Evolutionary conservation across 169 alveolate genomes (phyloP), one percentile per base, ranked within the genome.

Genomic region (Gregarina niphandrodes): DNA sequence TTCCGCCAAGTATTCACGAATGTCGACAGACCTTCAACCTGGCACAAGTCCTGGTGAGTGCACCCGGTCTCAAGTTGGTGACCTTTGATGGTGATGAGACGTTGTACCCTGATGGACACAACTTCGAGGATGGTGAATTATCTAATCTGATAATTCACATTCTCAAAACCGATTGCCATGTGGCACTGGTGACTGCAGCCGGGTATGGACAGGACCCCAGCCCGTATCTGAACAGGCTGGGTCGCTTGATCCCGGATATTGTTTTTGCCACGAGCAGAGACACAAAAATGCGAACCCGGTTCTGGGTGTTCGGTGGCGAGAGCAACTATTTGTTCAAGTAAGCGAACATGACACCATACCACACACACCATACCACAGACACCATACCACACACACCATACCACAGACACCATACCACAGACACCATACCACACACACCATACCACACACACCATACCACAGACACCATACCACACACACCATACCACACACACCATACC

Each of bases 21-120:
- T 49, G 46, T 43, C 44, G 66, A 3, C 49, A 30, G 26, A 23
- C 49, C 29, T 45, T 56, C n/a, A 56, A 56, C 34, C 42, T 56
- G 11, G 66, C 66, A 4, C 59, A 47, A 40, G 65, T 48, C 34
- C 35, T 50, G 24, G 39, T 50, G n/a, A 29, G 44, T 21, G 49
- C 36, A 32, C 53, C 44, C 4, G 49, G 45, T 12, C 46, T 59
- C 29, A 50, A 44, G 26, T 35, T 57, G 42, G 17, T 57, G 23
- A 49, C 67, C 20, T 41, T 57, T 29, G 67, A 57, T 21, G 67
- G 62, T 5, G 67, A 57, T 39, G 61, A 50, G 44, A 57, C 67
- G 3, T 36, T 57, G 7, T 57, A 57, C 49, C 57, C 61, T 7
- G 61, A 57, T 38, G 61, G 60, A 4, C 38, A 38, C 19, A 47